A percentile compares a stretch with the other conserved stretches of the same genome.
Evolutionary conservation across 2,329 filamentous ascomycete species (phyloP).

Genomic region (Aciculosporium take): DNA sequence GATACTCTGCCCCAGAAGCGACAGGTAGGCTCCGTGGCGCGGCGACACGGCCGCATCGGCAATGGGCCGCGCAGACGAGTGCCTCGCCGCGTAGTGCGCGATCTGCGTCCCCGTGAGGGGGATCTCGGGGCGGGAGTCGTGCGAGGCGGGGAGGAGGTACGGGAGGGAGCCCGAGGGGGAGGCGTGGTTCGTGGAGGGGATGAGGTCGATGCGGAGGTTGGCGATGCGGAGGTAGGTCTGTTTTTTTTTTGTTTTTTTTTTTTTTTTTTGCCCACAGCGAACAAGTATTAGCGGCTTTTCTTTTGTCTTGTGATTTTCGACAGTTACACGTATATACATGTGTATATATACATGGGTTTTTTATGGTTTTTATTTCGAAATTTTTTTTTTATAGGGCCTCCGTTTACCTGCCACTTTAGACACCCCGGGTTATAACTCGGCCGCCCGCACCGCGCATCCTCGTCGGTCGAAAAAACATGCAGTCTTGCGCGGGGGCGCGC

Average conservation of each 20-base stretch:
- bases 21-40: slow-evolving; percentile 60
- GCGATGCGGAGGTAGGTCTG: slow-evolving; percentile 68
- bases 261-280: too few relatives aligned
- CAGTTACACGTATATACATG: too few relatives aligned
- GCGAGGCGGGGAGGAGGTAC: slow-evolving; percentile 53
- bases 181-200: slow-evolving; percentile 79
- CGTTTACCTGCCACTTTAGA: slow-evolving; percentile 79
- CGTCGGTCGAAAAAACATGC: slow-evolving; percentile 59
- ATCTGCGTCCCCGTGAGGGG: slow-evolving; percentile 43
- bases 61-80: slow-evolving; percentile 13
- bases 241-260: background rate
- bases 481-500: slow-evolving; percentile 38
- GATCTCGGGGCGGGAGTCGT: slow-evolving; percentile 31
- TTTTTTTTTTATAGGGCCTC: background rate
- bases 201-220: slow-evolving; percentile 49
- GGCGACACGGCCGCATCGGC: slow-evolving; percentile 36
- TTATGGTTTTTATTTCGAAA: background rate
- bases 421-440: slow-evolving; percentile 87
- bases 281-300: too few relatives aligned
- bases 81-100: slow-evolving; percentile 49
- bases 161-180: slow-evolving; percentile 80
- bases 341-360: too few relatives aligned
- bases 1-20: slow-evolving; percentile 63
- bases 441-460: slow-evolving; percentile 43
- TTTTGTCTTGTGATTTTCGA: background rate